These are phyloP conservation scores for Diplocarpon rosae DNA, from an alignment of 2,329 filamentous ascomycete genomes.

Conservation along the genomic window DNA sequence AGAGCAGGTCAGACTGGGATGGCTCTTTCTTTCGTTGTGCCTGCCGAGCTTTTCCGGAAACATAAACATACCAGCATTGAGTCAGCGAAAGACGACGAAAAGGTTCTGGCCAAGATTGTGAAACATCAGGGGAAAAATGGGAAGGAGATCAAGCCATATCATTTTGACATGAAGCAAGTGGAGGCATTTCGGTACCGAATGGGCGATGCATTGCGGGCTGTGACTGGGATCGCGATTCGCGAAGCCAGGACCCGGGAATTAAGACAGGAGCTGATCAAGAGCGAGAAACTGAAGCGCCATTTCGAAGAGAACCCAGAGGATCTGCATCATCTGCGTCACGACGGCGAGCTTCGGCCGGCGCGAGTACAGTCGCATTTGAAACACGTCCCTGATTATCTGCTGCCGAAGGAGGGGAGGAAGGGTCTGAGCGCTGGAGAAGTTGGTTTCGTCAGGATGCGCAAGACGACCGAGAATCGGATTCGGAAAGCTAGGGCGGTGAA, in stretches of 20 bases:
- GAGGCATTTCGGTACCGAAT: conserved; percentile 92
- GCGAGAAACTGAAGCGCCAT: conserved; percentile 85
- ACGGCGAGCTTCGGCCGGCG: conserved; percentile 75
- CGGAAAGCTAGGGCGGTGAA: conserved; percentile 32
- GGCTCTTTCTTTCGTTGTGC: conserved; percentile 90
- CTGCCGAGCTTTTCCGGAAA: conserved; percentile 70
- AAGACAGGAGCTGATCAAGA: conserved; percentile 80
- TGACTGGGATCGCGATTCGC: conserved; percentile 80
- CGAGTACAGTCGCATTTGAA: conserved; percentile 81
- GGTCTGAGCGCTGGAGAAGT: conserved; percentile 53
- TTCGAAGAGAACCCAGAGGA: conserved; percentile 96
- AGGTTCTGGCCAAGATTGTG: conserved; percentile 67
- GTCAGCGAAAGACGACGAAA: conserved; percentile 72
- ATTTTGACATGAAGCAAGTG: conserved; percentile 88
- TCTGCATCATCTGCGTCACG: conserved; percentile 76
- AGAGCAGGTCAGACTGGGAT: conserved; percentile 86
- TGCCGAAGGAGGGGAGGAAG: conserved; percentile 66
- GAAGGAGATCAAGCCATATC: conserved; percentile 78
- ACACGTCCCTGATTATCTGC: conserved; percentile 86
- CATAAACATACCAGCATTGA: conserved; percentile 76
- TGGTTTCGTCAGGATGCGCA: conserved; percentile 63
- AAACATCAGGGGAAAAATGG: conserved; percentile 69
- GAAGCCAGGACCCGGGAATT: conserved; percentile 85
- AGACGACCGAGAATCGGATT: conserved; percentile 36
- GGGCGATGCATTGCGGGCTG: conserved; percentile 80